Base-by-base conservation (phyloP, 2,329 filamentous ascomycete genomes). In the Aspergillus sp. region DNA sequence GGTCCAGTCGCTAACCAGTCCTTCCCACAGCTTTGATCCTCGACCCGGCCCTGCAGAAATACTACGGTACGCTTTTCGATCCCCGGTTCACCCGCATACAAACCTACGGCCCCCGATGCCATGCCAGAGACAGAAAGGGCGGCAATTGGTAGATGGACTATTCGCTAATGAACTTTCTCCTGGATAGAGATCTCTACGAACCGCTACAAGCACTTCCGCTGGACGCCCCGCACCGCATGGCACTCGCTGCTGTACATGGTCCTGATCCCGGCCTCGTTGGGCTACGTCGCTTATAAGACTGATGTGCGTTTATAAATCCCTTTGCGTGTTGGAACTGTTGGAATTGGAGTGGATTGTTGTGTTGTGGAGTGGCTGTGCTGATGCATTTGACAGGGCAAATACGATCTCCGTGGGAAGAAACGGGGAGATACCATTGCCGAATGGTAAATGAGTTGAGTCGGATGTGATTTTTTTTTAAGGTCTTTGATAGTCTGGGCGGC, bases 181-280 rank as follows among this genome's bases (percentile, higher is more conserved):
- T 64, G 58, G 39, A 55, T 51, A 96, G 93, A 89, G 75, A 90
- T 97, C 86, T 86, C 84, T 70, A 81, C 84, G 70, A 91, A 90
- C 81, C 89, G 95, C 65, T 89, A 93, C 85, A 91, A 91, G 79
- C 96, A 91, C 85, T 99, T 98, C 85, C 86, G 91, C 76, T 98
- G 91, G 91, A 98, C 89, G 37, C 84, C 86, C 52, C 84, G 89
- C 70, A 96, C 91, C 46, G 91, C 91, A 30, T 86, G 85, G 79
- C 77, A 97, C 70, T 87, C 88, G 4, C 86, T 97, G 72, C 81
- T 88, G 63, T 97, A 93, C 76, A 83, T 89, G 58, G 79, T 87
- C 34, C 79, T 88, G 54, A 84, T 97, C 44, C 95, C 95, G 7
- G 75, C 79, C 41, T 80, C 89, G 57, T 68, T 96, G 65, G 87